phyloP scores from a whole-genome alignment of 2,329 filamentous ascomycete genomes.

The Fonsecaea multimorphosa region DNA sequence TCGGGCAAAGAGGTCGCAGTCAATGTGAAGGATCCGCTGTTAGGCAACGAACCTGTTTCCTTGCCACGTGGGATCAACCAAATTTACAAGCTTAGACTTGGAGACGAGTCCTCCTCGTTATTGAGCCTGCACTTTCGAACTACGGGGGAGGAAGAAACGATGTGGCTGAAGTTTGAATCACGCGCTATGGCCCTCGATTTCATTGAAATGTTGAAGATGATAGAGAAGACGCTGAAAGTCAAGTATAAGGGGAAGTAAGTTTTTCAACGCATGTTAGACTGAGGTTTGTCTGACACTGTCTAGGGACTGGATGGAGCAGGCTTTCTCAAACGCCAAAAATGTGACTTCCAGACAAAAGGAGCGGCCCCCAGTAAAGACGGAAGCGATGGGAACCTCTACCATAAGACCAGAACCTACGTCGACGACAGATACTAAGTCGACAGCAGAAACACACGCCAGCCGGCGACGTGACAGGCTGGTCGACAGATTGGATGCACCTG shows the following conservation, averaged over 20 bases:
- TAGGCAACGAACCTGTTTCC: conserved; percentile 21
- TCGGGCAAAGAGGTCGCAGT: conserved; percentile 19
- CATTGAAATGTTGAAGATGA: conserved; percentile 5
- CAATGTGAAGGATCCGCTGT: conserved; percentile 16
- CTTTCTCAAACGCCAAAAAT: conserved; percentile 11
- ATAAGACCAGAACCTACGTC: background rate
- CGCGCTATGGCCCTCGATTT: conserved; percentile 25
- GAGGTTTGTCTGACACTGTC: conserved; percentile 6
- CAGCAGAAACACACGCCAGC: background rate
- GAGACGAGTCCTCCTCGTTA: conserved; percentile 1
- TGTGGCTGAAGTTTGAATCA: conserved; percentile 30
- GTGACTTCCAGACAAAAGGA: background rate
- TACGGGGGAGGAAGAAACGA: background rate
- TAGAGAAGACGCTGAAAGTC: background rate
- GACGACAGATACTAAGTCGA: background rate
- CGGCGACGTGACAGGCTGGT: conserved; percentile 25
- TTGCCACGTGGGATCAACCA: conserved; percentile 15
- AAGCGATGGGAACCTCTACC: background rate
- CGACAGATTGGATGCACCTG: conserved; percentile 32
- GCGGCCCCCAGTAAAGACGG: background rate
- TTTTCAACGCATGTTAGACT: background rate
- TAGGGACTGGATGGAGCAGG: conserved; percentile 30
- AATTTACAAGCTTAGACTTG: conserved; percentile 21
- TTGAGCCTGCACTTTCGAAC: conserved; percentile 22
- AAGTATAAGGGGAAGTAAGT: conserved; percentile 16